Evolutionary conservation across 331 rosid genomes (phyloP), one percentile per base, ranked within the genome.

Genomic region (Phaseolus coccineus): DNA sequence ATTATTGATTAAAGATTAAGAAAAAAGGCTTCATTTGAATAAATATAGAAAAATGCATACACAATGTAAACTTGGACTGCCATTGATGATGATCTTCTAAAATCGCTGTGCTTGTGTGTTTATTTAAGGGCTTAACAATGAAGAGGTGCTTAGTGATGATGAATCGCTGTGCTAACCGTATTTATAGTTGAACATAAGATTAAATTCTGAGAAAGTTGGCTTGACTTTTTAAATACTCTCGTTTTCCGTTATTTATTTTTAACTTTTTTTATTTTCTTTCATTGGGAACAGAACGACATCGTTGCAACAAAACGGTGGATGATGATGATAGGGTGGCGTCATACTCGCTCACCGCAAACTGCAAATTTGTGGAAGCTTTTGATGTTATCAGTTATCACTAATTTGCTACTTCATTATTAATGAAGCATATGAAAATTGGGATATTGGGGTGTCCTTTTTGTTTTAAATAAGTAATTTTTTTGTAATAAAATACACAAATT

Each of bases 61-160:
- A 92, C 97, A 70, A 92, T 90, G 80, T 87, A 88, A 44, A 92
- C 86, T 84, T 90, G 90, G 80, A 90, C 86, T 3, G 93, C 90
- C 97, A 92, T 92, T 78, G 66, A 28, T 28, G 19, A 59, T 12
- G 66, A 27, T 59, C 8, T 59, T 59, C 5, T 6, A 8, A 19
- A 5, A 24, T 25, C 0, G 35, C 2, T 3, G 31, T 25, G 16
- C 64, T 57, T 12, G 1, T 10, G 37, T 69, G 25, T 48, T 70
- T 70, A 58, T 28, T 28, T 30, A 16, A 16, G 46, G 46, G 35
- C 71, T 66, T 66, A 22, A 19, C 8, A 40, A 15, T 62, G 30
- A 50, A 71, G 6, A 15, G 28, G 16, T 24, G 3, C 31, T 30
- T 1, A 30, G 9, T 61, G 47, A 42, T 42, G 84, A 83, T 74